Evolutionary conservation across 306 rosid genomes (phyloP).

Genomic region (Vigna nakashimae): DNA sequence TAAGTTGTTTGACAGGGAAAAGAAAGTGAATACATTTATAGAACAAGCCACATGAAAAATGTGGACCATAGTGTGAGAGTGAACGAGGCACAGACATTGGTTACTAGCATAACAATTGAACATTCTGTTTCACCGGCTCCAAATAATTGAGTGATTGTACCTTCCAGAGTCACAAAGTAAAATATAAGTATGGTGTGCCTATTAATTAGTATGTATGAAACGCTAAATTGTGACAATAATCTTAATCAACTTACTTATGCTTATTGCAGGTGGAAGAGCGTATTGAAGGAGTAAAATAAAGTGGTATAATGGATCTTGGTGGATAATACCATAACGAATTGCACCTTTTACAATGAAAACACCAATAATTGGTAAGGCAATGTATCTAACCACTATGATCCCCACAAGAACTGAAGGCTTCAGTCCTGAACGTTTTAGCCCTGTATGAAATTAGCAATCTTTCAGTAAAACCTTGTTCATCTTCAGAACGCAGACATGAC

Average conservation of each 20-base stretch:
- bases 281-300: constrained; percentile 48
- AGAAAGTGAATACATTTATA: constrained; percentile 19
- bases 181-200: neutral
- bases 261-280: constrained; percentile 48
- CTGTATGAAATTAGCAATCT: constrained; percentile 31
- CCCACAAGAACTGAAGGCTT: constrained; percentile 31
- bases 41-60: constrained; percentile 46
- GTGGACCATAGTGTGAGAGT: constrained; percentile 49
- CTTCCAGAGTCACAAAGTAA: constrained; percentile 32
- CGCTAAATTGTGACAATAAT: neutral
- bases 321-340: constrained; percentile 40
- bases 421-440: constrained; percentile 41
- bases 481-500: constrained; percentile 2
- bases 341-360: constrained; percentile 52
- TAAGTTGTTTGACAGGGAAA: neutral
- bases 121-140: constrained; percentile 48
- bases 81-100: constrained; percentile 41
- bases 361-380: constrained; percentile 40
- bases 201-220: neutral
- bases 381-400: constrained; percentile 41
- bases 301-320: constrained; percentile 46
- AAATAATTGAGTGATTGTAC: constrained; percentile 50
- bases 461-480: neutral
- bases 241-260: constrained; percentile 47
- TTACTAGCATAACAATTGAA: constrained; percentile 51